Evolutionary conservation across 1,284 basidiomycete species (phyloP).

Genomic region (Sporisorium exsertum): DNA sequence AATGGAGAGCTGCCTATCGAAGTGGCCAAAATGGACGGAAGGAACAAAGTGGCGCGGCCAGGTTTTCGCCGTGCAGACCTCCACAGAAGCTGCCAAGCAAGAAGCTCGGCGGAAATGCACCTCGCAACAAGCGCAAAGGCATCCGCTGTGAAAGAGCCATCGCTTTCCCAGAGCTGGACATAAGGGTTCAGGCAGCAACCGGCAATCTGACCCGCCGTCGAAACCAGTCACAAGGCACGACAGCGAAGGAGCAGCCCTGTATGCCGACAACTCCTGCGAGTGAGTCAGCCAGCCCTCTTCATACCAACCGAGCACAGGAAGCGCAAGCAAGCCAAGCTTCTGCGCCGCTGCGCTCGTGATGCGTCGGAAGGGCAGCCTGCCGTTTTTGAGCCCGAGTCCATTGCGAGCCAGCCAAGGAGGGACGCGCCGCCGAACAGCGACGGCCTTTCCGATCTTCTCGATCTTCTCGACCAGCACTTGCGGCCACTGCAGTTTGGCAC

Average conservation of each 20-base stretch:
- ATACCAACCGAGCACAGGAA: background rate
- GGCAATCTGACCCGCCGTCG: no score
- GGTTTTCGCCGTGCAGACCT: background rate
- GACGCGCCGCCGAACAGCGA: background rate
- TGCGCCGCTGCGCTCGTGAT: background rate
- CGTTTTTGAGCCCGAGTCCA: background rate
- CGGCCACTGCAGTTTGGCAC: background rate
- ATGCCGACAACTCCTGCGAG: background rate
- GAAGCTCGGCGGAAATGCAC: background rate
- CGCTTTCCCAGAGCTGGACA: background rate
- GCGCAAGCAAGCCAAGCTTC: background rate
- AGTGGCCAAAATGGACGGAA: background rate
- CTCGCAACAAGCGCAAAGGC: background rate
- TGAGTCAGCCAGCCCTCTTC: background rate
- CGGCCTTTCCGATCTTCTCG: background rate
- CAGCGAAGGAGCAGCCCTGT: background rate
- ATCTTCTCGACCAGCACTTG: background rate
- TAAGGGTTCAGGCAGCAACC: background rate
- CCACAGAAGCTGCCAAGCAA: background rate
- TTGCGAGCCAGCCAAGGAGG: background rate
- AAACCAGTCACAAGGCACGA: background rate
- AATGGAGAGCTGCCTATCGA: background rate
- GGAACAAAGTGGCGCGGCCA: background rate
- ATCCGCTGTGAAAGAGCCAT: background rate
- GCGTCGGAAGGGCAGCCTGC: background rate